Conservation (phyloP, 2,329 filamentous ascomycete species). For the Phaeophleospora eucalypticola region DNA sequence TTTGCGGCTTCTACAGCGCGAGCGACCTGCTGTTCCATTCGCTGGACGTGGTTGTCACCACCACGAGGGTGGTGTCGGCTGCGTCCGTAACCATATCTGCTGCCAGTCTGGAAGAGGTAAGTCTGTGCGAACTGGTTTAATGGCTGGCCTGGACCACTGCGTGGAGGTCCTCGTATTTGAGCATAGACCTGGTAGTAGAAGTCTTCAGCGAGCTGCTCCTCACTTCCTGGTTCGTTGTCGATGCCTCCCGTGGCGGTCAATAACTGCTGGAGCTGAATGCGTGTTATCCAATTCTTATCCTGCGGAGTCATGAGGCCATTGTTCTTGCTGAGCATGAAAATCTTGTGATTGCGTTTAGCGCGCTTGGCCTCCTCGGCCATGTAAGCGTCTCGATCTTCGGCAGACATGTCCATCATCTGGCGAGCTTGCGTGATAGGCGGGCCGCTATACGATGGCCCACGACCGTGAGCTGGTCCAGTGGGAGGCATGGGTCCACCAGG, state of each 20-base stretch:
- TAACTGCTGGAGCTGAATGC: slow-evolving; percentile 94
- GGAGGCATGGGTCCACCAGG: slow-evolving; percentile 29
- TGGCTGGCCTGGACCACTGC: slow-evolving; percentile 88
- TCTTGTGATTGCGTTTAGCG: slow-evolving; percentile 97
- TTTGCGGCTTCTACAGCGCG: slow-evolving; percentile 95
- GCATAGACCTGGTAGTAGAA: slow-evolving; percentile 99
- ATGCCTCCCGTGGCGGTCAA: slow-evolving; percentile 87
- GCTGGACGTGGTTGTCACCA: slow-evolving; percentile 94
- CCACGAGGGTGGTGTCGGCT: slow-evolving; percentile 69
- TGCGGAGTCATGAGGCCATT: slow-evolving; percentile 98
- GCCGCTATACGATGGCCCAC: slow-evolving; percentile 47
- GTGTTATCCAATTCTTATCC: slow-evolving; percentile 98
- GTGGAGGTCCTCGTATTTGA: slow-evolving; percentile 80
- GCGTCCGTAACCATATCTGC: slow-evolving; percentile 66
- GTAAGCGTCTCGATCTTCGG: slow-evolving; percentile 78
- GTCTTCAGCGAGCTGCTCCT: slow-evolving; percentile 81
- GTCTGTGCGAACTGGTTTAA: slow-evolving; percentile 96
- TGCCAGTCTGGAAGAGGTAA: slow-evolving; percentile 91
- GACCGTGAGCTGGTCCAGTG: slow-evolving; percentile 30
- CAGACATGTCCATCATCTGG: slow-evolving; percentile 71
- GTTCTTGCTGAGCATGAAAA: slow-evolving; percentile 84
- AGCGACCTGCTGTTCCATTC: slow-evolving; percentile 99
- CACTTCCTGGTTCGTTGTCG: slow-evolving; percentile 66
- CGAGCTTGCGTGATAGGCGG: slow-evolving; percentile 63
- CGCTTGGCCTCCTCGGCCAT: slow-evolving; percentile 88